These are phyloP conservation scores for Tulasnella sp. DNA, from an alignment of 768 basidiomycete species.

Conservation along the genomic window DNA sequence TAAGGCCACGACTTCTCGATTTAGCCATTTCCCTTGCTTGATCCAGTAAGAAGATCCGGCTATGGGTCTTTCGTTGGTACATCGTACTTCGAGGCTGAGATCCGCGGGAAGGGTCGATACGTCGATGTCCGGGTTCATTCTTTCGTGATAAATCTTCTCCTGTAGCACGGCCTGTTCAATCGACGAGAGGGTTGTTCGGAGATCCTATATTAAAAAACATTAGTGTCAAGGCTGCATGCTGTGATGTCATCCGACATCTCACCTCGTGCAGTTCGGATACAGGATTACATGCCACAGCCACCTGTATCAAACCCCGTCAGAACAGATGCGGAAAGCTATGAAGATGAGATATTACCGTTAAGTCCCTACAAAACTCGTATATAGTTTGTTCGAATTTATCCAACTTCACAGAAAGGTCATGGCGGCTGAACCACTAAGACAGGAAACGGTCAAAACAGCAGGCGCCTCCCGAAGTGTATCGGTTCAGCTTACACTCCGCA, in stretches of 20 bases:
- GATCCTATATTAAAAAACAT: neutral
- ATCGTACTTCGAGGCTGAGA: neutral
- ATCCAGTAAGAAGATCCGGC: neutral
- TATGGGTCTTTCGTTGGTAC: neutral
- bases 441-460: neutral
- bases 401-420: neutral
- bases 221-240: too few relatives aligned
- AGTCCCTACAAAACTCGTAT: neutral
- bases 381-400: neutral
- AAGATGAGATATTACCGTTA: neutral
- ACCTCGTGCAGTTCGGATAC: neutral
- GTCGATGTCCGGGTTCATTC: neutral
- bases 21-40: neutral
- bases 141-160: neutral
- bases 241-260: too few relatives aligned
- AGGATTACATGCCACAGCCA: neutral
- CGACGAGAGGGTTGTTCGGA: neutral
- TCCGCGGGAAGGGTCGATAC: neutral
- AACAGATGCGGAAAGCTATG: neutral
- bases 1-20: neutral
- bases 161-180: neutral
- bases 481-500: neutral
- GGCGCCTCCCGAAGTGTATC: neutral
- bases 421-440: neutral
- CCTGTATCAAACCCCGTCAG: neutral